Base-by-base conservation (phyloP, 805 yeast genomes). In the Kodamaea lidongshanica region DNA sequence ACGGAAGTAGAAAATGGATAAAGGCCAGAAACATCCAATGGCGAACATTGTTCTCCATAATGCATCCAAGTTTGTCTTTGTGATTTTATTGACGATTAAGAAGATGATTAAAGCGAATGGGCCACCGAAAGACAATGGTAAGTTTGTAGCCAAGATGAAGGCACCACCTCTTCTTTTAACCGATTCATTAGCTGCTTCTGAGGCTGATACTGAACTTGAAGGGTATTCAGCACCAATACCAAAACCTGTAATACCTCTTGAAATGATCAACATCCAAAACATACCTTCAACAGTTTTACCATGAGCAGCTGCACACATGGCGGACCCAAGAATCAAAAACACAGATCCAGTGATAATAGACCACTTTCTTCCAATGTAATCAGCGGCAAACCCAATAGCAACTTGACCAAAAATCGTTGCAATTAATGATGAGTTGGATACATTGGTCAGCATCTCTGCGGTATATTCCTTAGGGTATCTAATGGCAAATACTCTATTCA, bases 141-240 rank as follows among this genome's bases (percentile, higher is more conserved):
- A 58, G 50, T 82, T 82, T 11, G 89, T 80, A 18, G 77, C 79
- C 51, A 82, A 41, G 19, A 72, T 67, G 45, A 80, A 77, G 12
- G 70, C 63, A 21, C 78, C 74, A 30, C 92, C 88, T 50, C 92
- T 65, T 45, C 67, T 64, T 44, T 63, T 72, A 28, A 67, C 66
- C 6, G 75, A 66, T 45, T 80, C 86, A 49, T 79, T 79, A 7
- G 85, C 82, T 16, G 87, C 80, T 47, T 80, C 87, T 25, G 76
- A 72, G 2, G 85, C 81, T 12, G 79, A 63, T 3, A 78, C 73
- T 0, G 84, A 73, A 12, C 79, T 73, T 1, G 82, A 77, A 7
- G 82, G 79, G 46, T 79, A 80, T 48, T 80, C 87, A 19, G 85
- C 85, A 39, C 87, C 87, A 34, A 79, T 72, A 39, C 92, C 92